These are phyloP conservation scores for Torrubiellomyces zombiae DNA, from an alignment of 2,329 filamentous ascomycete species.

Conservation along the genomic window DNA sequence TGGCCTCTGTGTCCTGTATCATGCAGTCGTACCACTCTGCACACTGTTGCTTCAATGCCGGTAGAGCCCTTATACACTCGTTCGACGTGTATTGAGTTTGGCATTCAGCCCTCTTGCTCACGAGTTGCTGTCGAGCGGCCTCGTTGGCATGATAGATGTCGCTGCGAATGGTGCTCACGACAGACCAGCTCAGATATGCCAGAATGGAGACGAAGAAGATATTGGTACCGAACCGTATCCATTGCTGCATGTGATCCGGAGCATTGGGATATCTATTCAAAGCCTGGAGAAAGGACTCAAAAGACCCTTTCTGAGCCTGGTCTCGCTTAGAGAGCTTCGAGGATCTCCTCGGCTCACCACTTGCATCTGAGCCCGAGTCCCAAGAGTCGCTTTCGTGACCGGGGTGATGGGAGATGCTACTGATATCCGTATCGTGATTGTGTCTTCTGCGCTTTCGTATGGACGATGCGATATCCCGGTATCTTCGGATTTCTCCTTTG, in stretches of 20 bases:
- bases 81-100: conserved; percentile 60
- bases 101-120: conserved; percentile 60
- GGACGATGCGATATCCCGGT: conserved; percentile 18
- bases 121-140: conserved; percentile 48
- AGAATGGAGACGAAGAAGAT: conserved; percentile 36
- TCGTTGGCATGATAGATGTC: conserved; percentile 62
- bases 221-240: conserved; percentile 47
- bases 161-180: conserved; percentile 51
- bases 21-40: conserved; percentile 76
- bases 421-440: conserved; percentile 33
- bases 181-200: conserved; percentile 51
- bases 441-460: conserved; percentile 38
- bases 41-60: conserved; percentile 58
- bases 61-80: conserved; percentile 49
- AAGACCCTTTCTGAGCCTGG: conserved; percentile 9
- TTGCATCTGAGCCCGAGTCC: conserved; percentile 31
- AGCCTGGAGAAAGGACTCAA: conserved; percentile 30
- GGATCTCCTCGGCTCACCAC: conserved; percentile 6
- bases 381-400: conserved; percentile 25
- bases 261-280: conserved; percentile 41
- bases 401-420: conserved; percentile 29
- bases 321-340: conserved; percentile 9
- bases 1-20: conserved; percentile 60
- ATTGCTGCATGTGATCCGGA: conserved; percentile 41
- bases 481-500: conserved; percentile 45